A percentile compares a stretch with the other conserved stretches of the same genome.
Evolutionary conservation across 2,329 filamentous ascomycete genomes (phyloP).

Genomic region (Phialemoniopsis sp.): DNA sequence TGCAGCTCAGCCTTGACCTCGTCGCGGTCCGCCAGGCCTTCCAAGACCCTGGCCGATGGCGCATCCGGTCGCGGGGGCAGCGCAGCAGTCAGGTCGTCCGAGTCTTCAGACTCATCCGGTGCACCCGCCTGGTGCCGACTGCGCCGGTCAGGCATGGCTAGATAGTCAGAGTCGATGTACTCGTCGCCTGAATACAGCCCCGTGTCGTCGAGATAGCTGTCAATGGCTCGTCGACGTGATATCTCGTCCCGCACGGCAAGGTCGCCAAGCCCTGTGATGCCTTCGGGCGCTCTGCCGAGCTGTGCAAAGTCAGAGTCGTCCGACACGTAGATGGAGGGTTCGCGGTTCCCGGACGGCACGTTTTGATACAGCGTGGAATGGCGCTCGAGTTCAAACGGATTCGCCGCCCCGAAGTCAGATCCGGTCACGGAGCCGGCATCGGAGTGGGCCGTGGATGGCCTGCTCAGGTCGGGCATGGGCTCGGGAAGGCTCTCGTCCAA

Average conservation of each 20-base stretch:
- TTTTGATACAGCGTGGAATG: slow-evolving; percentile 51
- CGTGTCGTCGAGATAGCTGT: slow-evolving; percentile 20
- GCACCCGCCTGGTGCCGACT: slow-evolving; percentile 7
- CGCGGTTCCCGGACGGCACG: slow-evolving; percentile 33
- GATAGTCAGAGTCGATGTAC: slow-evolving; percentile 18
- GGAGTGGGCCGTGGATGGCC: slow-evolving; percentile 58
- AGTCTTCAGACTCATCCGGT: background rate
- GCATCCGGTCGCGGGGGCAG: slow-evolving; percentile 4
- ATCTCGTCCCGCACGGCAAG: background rate
- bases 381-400: slow-evolving; percentile 61
- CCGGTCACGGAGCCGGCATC: slow-evolving; percentile 52
- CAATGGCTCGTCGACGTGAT: slow-evolving; percentile 9
- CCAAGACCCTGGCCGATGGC: slow-evolving; percentile 46
- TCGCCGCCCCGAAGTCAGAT: slow-evolving; percentile 49
- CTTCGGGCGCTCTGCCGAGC: slow-evolving; percentile 16
- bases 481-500: slow-evolving; percentile 34
- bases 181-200: slow-evolving; percentile 16
- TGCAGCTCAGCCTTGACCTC: slow-evolving; percentile 25
- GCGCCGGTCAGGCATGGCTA: slow-evolving; percentile 9
- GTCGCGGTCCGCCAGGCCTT: slow-evolving; percentile 21
- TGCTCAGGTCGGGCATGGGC: slow-evolving; percentile 41
- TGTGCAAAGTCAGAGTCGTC: slow-evolving; percentile 50
- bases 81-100: background rate
- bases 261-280: slow-evolving; percentile 18
- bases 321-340: slow-evolving; percentile 58